Conservation (phyloP, 371 early-diverging fungal species). For the Circinella minor region DNA sequence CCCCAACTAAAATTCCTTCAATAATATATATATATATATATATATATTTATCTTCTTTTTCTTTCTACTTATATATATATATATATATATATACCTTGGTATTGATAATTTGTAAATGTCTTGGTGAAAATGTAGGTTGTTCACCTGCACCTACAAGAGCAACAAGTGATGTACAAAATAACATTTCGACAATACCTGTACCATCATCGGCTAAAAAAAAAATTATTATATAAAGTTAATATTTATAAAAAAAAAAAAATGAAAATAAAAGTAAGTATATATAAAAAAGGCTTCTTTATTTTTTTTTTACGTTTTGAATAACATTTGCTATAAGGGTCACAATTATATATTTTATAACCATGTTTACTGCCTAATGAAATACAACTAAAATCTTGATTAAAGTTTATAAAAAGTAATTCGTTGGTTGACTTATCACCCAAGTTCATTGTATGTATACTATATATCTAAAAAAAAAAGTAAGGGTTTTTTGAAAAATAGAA, state of each 20-base stretch:
- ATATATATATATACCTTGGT: constrained; percentile 80
- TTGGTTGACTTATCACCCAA: constrained; percentile 22
- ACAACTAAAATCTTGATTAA: constrained; percentile 94
- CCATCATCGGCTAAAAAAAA: constrained; percentile 76
- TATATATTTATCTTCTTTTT: constrained; percentile 29
- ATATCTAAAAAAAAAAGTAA: too few species aligned
- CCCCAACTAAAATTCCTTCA: too few species aligned
- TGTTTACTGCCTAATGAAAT: constrained; percentile 87
- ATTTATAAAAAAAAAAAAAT: too few species aligned
- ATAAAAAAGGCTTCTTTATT: neutral
- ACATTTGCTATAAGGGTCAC: constrained; percentile 95
- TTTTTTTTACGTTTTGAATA: constrained; percentile 70
- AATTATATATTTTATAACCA: constrained; percentile 93
- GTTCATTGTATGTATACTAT: constrained; percentile 12
- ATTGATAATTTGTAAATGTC: constrained; percentile 91
- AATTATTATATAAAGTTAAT: neutral
- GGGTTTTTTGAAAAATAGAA: neutral
- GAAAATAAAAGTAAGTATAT: too few species aligned
- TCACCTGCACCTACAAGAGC: constrained; percentile 96
- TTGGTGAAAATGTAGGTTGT: constrained; percentile 86
- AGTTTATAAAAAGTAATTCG: constrained; percentile 80
- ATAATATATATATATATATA: neutral
- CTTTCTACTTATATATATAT: constrained; percentile 19
- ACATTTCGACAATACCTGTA: constrained; percentile 95
- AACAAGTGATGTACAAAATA: constrained; percentile 93